Base-by-base conservation (phyloP, 2,329 filamentous ascomycete species). In the Diaporthe ilicicola region DNA sequence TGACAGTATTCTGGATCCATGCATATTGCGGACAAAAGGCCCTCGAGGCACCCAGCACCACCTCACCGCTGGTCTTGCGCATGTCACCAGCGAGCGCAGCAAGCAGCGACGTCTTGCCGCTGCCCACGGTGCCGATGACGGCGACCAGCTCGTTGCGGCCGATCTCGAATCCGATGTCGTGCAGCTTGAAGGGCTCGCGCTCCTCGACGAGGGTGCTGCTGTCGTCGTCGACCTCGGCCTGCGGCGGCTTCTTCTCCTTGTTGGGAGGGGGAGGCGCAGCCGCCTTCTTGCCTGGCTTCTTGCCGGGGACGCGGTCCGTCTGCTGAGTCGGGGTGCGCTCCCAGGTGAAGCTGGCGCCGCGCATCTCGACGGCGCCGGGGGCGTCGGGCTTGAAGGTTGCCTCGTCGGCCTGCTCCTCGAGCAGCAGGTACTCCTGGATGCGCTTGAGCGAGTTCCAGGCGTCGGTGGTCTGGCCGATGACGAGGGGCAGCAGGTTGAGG, bases 1-100 rank as follows among this genome's bases (percentile, higher is more conserved):
- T 50, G 3, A 64, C 59, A 50, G 94, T 88, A 77, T 98, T 98
- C 78, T 98, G 95, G 61, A 99, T 97, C 96, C 96, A 99, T 0
- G 96, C 94, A 78, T 97, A 97, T 79, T 99, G 95, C 0, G 95
- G 95, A 75, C 96, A 98, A 77, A 97, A 98, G 0, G 95, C 94
- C 73, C 95, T 87, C 3, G 90, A 91, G 0, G 94, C 94, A 50
- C 95, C 93, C 75, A 96, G 88, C 0, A 89, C 87, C 7, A 97
- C 88, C 46, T 92, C 87, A 13, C 94, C 94, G 4, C 82, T 84
- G 0, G 93, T 97, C 79, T 92, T 92, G 54, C 94, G 90, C 95
- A 98, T 98, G 74, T 98, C 95, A 29, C 96, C 95, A 1, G 95
- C 95, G 55, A 99, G 83, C 0, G 95, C 94, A 42, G 94, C 93